Base-by-base conservation (phyloP, 495 filamentous ascomycete genomes). In the Tuber indicum region DNA sequence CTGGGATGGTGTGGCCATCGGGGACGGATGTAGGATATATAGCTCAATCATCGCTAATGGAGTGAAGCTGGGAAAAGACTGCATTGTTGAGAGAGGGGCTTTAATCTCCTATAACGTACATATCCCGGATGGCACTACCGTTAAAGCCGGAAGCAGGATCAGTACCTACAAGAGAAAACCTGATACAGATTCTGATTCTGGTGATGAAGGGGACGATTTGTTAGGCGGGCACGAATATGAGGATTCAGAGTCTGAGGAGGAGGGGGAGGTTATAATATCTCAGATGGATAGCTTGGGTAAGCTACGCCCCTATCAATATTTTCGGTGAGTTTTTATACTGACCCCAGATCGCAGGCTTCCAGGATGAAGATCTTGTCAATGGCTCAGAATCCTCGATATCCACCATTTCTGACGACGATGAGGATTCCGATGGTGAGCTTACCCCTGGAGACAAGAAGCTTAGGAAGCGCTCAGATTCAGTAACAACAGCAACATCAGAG, bases 1-100 rank as follows among this genome's bases (percentile, higher is more conserved):
- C 78, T 99, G 96, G 96, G 93, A 98, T 78, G 87, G 91, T 79
- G 90, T 90, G 5, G 87, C 88, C 5, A 90, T 99, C 79, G 90
- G 88, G 0, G 93, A 98, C 82, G 89, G 89, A 9, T 86, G 90
- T 16, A 87, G 87, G n/a, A 85, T 98, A 23, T 85, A 87, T 19
- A 89, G 89, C 75, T 91, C 94, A 12, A 90, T 99, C 45, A 85
- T 98, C 74, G 96, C 93, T 8, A 88, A 89, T 81, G 88, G 87
- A 23, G 92, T 87, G 17, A 87, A 88, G 0, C 84, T 99, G 32
- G 93, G 94, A 8, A 91, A 90, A 79, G 86, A 88, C 66, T 92
- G 90, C 81, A 87, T 83, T 1, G 84, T 98, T 71, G 88, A 90
- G 45, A 84, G 88, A 9, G 96, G 94, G 26, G 90, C 91, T 42